Evolutionary conservation across 208 protist species (phyloP), one percentile per base, ranked within the genome.

Genomic region (Angomonas deanei): DNA sequence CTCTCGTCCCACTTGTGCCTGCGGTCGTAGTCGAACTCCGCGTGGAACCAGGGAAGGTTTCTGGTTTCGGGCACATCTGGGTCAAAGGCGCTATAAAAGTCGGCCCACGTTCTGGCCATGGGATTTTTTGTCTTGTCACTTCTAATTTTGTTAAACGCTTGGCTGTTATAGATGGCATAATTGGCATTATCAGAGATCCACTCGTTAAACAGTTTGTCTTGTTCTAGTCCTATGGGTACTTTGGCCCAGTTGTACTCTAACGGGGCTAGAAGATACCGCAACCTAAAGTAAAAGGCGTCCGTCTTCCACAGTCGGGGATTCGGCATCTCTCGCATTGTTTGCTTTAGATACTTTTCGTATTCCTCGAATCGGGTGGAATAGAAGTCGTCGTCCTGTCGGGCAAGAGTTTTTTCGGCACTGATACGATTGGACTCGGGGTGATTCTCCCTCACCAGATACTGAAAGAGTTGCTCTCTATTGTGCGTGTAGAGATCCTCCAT

Each of bases 201-300:
- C 65, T 91, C 83, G 64, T 92, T 92, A 60, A 81, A 91, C 27
- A 84, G 64, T 66, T 86, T 91, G 54, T 95, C 88, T 54, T 91
- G 85, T 17, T 58, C 34, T 19, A 63, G 48, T 3, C 88, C 88
- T 60, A 95, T 77, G 6, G 88, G 88, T 30, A 91, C 83, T 59
- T 81, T 87, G 11, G 88, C 88, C 85, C 86, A 95, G 63, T 95
- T 95, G 73, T 95, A 95, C 72, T 95, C 88, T 47, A 92, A 55
- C 15, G 85, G 88, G 10, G 88, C 75, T n/a, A 81, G 36, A 2
- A 95, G 73, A 52, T 95, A 95, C 8, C 88, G 75, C 17, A 95
- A 74, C 47, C 88, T 83, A 66, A 95, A 92, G 70, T 95, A 95
- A 71, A 95, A 95, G 17, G 88, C 85, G 64, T 95, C 88, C 0